Conservation (phyloP, 1,139 yeast species). For the Magnusiomyces clavatus region DNA sequence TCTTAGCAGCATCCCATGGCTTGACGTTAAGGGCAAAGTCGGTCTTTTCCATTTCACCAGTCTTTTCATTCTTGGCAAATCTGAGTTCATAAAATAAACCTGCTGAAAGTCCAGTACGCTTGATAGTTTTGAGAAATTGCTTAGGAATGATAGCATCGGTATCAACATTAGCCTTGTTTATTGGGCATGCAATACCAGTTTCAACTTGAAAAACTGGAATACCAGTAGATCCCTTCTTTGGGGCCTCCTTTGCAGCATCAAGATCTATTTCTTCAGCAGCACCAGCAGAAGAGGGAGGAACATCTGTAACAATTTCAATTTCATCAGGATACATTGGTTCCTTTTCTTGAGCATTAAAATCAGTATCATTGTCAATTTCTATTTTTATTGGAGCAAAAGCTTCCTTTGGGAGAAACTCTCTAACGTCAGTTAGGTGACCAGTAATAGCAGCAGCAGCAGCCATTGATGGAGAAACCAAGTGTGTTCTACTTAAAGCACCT, state of each 20-base stretch:
- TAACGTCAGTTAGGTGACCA: slow-evolving; percentile 86
- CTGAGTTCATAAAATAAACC: slow-evolving; percentile 91
- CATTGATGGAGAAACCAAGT: slow-evolving; percentile 97
- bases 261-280: slow-evolving; percentile 22
- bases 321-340: slow-evolving; percentile 39
- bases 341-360: slow-evolving; percentile 58
- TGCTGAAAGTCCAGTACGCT: slow-evolving; percentile 83
- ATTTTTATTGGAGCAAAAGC: slow-evolving; percentile 53
- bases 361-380: slow-evolving; percentile 52
- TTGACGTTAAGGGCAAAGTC: slow-evolving; percentile 82
- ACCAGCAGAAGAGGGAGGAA: slow-evolving; percentile 21
- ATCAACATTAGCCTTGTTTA: slow-evolving; percentile 90
- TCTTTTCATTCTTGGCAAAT: slow-evolving; percentile 51
- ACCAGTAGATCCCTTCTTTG: slow-evolving; percentile 38
- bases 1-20: slow-evolving; percentile 73
- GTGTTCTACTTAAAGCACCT: slow-evolving; percentile 95
- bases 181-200: slow-evolving; percentile 86
- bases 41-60: slow-evolving; percentile 73
- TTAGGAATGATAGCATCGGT: slow-evolving; percentile 98
- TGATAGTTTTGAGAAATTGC: slow-evolving; percentile 93
- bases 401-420: slow-evolving; percentile 66
- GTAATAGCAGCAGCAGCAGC: slow-evolving; percentile 97
- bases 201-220: slow-evolving; percentile 71
- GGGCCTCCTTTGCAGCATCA: slow-evolving; percentile 30
- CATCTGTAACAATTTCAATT: slow-evolving; percentile 21